Evolutionary conservation across 2,329 filamentous ascomycete species (phyloP), one percentile per base, ranked within the genome.

Genomic region (Nemania serpens): DNA sequence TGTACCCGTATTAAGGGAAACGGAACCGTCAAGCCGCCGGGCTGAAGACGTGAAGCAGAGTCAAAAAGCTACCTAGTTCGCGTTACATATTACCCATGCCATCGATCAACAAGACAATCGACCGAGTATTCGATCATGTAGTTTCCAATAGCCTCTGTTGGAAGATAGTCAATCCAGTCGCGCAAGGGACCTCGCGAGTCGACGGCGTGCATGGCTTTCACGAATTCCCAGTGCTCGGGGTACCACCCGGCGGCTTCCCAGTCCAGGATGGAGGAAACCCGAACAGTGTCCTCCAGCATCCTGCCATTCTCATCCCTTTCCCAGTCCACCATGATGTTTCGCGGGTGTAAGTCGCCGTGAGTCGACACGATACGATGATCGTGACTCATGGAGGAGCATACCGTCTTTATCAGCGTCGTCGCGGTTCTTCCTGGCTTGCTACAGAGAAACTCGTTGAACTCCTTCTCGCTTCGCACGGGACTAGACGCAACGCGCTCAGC

Each of bases 61-160:
- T 29, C 25, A 29, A 29, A 29, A 29, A 7, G n/a, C n/a, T n/a
- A n/a, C n/a, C 25, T 29, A 29, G 25, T 29, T 29, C 25, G 25
- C 25, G 25, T 29, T 29, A 29, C 25, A 29, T 29, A 29, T 51
- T 17, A 51, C 17, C 48, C 48, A 51, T 41, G 48, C 48, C 48
- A 51, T 41, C 48, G 48, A 29, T 41, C 36, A n/a, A 51, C 29
- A 25, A 51, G 48, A 41, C 34, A 41, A 39, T 51, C 48, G 34
- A 51, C 13, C 18, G 48, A 22, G 48, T 41, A 51, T 29, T 51
- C 48, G 12, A 51, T n/a, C 48, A 41, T 22, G 22, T 22, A 51
- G 34, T 41, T 29, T 51, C 48, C 48, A 51, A 51, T 51, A 41
- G 48, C 48, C 34, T 41, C 48, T 22, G 48, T 51, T 39, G 48